Base-by-base conservation (phyloP, 345 rosid species). In the Adansonia digitata region DNA sequence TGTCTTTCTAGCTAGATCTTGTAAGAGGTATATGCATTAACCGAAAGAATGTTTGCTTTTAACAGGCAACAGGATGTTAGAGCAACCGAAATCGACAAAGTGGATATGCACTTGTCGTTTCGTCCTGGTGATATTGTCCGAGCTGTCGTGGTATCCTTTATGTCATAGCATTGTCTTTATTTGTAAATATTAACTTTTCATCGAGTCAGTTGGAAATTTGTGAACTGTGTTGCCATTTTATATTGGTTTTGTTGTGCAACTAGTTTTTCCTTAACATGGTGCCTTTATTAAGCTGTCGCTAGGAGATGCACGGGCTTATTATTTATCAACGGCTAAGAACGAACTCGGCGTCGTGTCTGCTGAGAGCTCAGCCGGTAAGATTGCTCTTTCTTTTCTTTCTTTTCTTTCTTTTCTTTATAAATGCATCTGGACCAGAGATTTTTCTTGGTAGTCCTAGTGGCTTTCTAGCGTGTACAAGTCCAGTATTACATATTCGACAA, bases 241-340 rank as follows among this genome's bases (percentile, higher is more conserved):
- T 53, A 37, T 35, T 57, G 18, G 1, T 12, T 56, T 57, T 59
- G 37, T 59, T 15, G 46, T 42, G 45, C 17, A 39, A 52, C 40
- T 7, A 0, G 2, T 12, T 56, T n/a, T 46, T 57, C 83, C 81
- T 84, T 81, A 76, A 79, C 77, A 1, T 7, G 18, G 56, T 27
- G 56, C 43, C 71, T 78, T 39, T 60, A 11, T 60, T 39, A 75
- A 94, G 98, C 85, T 94, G 69, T 94, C 98, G 29, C 94, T 92
- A 40, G 98, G 98, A 77, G 98, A 94, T 83, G 88, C 97, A 52
- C 92, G 97, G 73, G 95, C 98, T 56, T 94, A 94, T 84, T 90
- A 89, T 81, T 82, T 94, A 43, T 91, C 98, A 53, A 94, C 98
- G 1, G 97, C 95, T 11, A 84, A 90, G 84, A 92, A 94, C 71